Conservation (phyloP, 2,329 filamentous ascomycete genomes). For the Fusarium ambrosium region DNA sequence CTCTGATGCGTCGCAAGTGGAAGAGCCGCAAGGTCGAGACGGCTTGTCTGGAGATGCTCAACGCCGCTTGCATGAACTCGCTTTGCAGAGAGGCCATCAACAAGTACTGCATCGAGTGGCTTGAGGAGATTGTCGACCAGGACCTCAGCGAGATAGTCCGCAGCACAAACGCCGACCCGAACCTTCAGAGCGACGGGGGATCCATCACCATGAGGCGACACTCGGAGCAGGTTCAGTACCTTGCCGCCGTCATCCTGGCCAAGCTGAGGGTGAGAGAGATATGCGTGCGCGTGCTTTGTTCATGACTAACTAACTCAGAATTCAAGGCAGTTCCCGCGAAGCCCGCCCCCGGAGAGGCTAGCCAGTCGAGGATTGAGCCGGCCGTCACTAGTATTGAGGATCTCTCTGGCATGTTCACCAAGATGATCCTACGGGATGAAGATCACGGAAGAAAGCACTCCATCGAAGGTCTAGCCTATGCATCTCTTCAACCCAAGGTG, state of each 20-base stretch:
- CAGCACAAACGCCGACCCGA: slow-evolving; percentile 65
- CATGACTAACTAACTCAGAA: slow-evolving; percentile 64
- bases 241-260: slow-evolving; percentile 81
- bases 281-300: slow-evolving; percentile 35
- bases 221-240: slow-evolving; percentile 71
- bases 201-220: slow-evolving; percentile 73
- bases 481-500: slow-evolving; percentile 85
- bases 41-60: slow-evolving; percentile 88
- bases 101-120: slow-evolving; percentile 88
- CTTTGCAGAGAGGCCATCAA: slow-evolving; percentile 85
- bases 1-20: slow-evolving; percentile 82
- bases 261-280: slow-evolving; percentile 71
- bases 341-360: slow-evolving; percentile 54
- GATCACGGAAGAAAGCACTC: slow-evolving; percentile 75
- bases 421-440: slow-evolving; percentile 73
- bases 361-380: slow-evolving; percentile 61
- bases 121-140: slow-evolving; percentile 85
- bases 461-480: slow-evolving; percentile 92
- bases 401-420: slow-evolving; percentile 73
- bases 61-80: slow-evolving; percentile 89
- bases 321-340: slow-evolving; percentile 68
- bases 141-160: slow-evolving; percentile 70
- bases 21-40: slow-evolving; percentile 90
- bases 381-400: slow-evolving; percentile 75
- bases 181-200: slow-evolving; percentile 70